Percentiles rank a stretch among this genome's conserved stretches.
phyloP scores from a whole-genome alignment of 2,329 filamentous ascomycete species.

The Ophiostoma populinum region DNA sequence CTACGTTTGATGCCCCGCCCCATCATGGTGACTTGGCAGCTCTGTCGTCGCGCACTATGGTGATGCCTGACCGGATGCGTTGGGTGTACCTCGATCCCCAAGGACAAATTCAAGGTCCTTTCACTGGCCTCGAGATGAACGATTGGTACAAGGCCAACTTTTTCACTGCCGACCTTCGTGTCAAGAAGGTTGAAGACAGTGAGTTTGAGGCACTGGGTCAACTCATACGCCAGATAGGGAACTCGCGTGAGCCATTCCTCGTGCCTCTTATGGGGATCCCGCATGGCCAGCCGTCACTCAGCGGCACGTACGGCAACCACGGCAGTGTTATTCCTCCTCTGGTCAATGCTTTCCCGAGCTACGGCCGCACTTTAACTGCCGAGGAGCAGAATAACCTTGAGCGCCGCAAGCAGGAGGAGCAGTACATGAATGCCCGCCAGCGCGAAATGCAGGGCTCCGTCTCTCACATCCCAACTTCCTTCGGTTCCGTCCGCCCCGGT shows the following conservation, averaged over 20 bases:
- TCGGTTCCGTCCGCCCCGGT: slow-evolving; percentile 13
- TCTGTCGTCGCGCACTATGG: slow-evolving; percentile 74
- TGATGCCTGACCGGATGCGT: slow-evolving; percentile 97
- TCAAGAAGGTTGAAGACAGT: slow-evolving; percentile 83
- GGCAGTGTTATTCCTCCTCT: slow-evolving; percentile 70
- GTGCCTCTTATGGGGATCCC: slow-evolving; percentile 93
- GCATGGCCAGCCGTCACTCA: slow-evolving; percentile 54
- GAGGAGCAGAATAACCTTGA: slow-evolving; percentile 97
- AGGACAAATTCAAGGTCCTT: slow-evolving; percentile 81
- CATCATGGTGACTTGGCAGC: slow-evolving; percentile 22
- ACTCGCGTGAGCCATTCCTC: slow-evolving; percentile 91
- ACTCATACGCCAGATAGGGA: slow-evolving; percentile 86
- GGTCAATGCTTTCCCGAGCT: slow-evolving; percentile 84
- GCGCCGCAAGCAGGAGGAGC: slow-evolving; percentile 91
- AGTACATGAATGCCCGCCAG: slow-evolving; percentile 90
- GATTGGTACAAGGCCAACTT: slow-evolving; percentile 99
- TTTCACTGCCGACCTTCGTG: slow-evolving; percentile 84
- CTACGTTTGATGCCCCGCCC: slow-evolving; percentile 27
- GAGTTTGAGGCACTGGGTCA: slow-evolving; percentile 94
- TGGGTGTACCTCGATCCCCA: slow-evolving; percentile 97
- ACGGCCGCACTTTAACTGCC: slow-evolving; percentile 87
- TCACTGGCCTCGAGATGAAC: slow-evolving; percentile 95
- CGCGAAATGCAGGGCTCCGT: slow-evolving; percentile 62
- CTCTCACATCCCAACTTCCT: slow-evolving; percentile 39
- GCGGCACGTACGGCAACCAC: slow-evolving; percentile 28